phyloP scores from a whole-genome alignment of 768 basidiomycete genomes.

The Mycena vitilis region DNA sequence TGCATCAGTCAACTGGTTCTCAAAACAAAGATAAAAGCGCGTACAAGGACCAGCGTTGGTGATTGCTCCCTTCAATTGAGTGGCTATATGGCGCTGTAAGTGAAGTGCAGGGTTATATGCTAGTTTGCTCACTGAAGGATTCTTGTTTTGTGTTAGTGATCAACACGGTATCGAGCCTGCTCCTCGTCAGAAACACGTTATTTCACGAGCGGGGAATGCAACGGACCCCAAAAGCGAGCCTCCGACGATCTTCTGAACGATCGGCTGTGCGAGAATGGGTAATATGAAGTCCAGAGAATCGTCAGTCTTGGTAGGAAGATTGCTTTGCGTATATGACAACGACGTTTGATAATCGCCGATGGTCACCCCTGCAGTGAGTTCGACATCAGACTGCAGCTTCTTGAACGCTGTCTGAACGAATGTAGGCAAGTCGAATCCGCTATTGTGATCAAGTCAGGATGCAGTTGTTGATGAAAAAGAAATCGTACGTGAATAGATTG shows the following conservation, averaged over 20 bases:
- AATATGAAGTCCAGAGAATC: slow-evolving; percentile 70
- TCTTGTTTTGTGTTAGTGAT: slow-evolving; percentile 68
- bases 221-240: slow-evolving; percentile 65
- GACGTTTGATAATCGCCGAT: slow-evolving; percentile 77
- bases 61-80: slow-evolving; percentile 70
- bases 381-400: slow-evolving; percentile 70
- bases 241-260: slow-evolving; percentile 78
- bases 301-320: slow-evolving; percentile 71
- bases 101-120: neutral
- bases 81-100: slow-evolving; percentile 46
- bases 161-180: slow-evolving; percentile 68
- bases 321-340: slow-evolving; percentile 68
- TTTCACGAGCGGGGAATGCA: neutral
- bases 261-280: slow-evolving; percentile 77
- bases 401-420: slow-evolving; percentile 78
- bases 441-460: slow-evolving; percentile 39
- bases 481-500: slow-evolving; percentile 65
- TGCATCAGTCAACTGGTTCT: slow-evolving; percentile 28
- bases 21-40: slow-evolving; percentile 37
- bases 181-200: slow-evolving; percentile 1
- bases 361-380: slow-evolving; percentile 62
- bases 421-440: slow-evolving; percentile 70
- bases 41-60: slow-evolving; percentile 79
- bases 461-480: neutral
- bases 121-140: slow-evolving; percentile 61